Conservation (phyloP, 176 grass and related monocot species). For the Bolboschoenus planiculmis region DNA sequence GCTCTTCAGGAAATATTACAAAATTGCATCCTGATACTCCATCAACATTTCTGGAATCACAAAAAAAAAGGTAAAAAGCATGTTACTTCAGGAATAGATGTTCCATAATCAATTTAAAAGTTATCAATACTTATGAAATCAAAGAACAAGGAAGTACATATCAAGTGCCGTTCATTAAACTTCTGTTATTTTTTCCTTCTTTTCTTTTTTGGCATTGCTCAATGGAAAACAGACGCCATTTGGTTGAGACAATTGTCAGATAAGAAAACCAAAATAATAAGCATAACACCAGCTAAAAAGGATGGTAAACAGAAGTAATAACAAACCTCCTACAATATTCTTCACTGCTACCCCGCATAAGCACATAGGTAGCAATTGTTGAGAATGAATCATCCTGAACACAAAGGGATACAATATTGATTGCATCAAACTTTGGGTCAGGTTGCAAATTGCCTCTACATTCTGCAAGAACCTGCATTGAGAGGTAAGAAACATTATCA, state of each 20-base stretch:
- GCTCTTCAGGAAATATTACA: conserved; percentile 58
- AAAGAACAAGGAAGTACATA: background rate
- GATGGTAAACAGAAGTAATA: conserved; percentile 10
- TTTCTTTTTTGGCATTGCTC: background rate
- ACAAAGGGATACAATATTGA: conserved; percentile 67
- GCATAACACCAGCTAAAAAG: background rate
- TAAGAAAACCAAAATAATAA: background rate
- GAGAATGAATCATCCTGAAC: conserved; percentile 51
- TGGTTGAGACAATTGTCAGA: background rate
- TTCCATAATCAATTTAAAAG: background rate
- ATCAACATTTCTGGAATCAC: conserved; percentile 55
- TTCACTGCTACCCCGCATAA: conserved; percentile 45
- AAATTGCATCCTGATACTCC: conserved; percentile 44
- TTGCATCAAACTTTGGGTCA: conserved; percentile 77
- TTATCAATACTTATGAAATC: background rate
- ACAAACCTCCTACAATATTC: conserved; percentile 45
- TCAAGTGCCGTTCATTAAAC: background rate
- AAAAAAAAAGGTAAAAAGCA: conserved; percentile 23
- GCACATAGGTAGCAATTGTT: conserved; percentile 42
- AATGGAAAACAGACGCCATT: background rate
- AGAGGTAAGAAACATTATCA: conserved; percentile 35
- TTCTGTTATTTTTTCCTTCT: background rate
- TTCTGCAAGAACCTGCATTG: conserved; percentile 62
- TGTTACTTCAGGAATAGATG: conserved; percentile 10
- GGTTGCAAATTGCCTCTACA: conserved; percentile 69